These are phyloP conservation scores for Sporobolomyces phaffii DNA, from an alignment of 768 basidiomycete genomes.

Conservation along the genomic window DNA sequence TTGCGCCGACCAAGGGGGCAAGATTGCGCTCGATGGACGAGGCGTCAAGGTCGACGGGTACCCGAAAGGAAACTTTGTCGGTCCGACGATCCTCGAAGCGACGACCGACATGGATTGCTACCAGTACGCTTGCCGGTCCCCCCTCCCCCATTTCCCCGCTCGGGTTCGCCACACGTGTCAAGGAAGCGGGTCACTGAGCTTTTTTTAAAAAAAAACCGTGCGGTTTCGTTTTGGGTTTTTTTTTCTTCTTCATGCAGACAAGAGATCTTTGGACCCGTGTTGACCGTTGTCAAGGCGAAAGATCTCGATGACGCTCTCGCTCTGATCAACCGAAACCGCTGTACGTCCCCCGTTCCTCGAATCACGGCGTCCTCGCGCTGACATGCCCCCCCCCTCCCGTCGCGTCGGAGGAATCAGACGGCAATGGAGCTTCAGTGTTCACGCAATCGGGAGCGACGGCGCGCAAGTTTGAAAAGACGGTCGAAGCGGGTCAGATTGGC, in stretches of 20 bases:
- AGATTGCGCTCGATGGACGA: constrained; percentile 80
- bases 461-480: constrained; percentile 77
- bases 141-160: not conserved
- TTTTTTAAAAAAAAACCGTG: too few species aligned
- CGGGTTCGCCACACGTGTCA: too few species aligned
- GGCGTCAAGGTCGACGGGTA: constrained; percentile 59
- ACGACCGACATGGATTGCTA: constrained; percentile 80
- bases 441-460: constrained; percentile 94
- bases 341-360: constrained; percentile 48
- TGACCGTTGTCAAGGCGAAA: constrained; percentile 68
- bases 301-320: constrained; percentile 83
- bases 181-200: too few species aligned
- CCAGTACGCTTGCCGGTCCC: constrained; percentile 55
- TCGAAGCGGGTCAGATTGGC: constrained; percentile 72
- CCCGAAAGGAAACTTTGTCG: constrained; percentile 86
- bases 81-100: constrained; percentile 81
- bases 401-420: constrained; percentile 39
- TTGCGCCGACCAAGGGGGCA: constrained; percentile 64
- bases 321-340: constrained; percentile 81
- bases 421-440: constrained; percentile 92
- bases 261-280: constrained; percentile 91
- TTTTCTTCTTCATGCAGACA: constrained; percentile 55
- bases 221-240: too few species aligned
- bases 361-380: not conserved
- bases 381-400: not conserved